Percentiles rank a stretch among this genome's conserved stretches.
phyloP scores from a whole-genome alignment of 768 basidiomycete genomes.

The Suillus sp. region DNA sequence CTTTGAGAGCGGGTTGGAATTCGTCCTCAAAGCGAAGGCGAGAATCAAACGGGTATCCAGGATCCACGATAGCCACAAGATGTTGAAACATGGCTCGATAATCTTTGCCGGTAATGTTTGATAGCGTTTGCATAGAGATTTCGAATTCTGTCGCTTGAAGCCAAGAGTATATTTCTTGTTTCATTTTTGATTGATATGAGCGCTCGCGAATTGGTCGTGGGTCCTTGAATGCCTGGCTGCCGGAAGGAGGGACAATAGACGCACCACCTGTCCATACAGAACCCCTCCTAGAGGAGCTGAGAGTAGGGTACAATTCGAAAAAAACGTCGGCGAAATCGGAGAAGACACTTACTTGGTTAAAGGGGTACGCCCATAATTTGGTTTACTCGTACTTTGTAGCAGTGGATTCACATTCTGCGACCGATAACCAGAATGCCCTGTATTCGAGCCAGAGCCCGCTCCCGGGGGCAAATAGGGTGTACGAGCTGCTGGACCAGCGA shows the following conservation, averaged over 20 bases:
- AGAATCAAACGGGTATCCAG: conserved; percentile 58
- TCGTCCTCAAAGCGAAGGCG: conserved; percentile 77
- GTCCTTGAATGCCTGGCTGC: conserved; percentile 67
- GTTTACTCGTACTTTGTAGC: conserved; percentile 68
- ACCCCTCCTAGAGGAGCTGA: conserved; percentile 72
- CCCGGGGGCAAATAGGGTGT: conserved; percentile 47
- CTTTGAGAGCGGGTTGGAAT: conserved; percentile 71
- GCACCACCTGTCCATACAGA: conserved; percentile 68
- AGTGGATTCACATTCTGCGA: conserved; percentile 71
- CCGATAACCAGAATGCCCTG: conserved; percentile 68
- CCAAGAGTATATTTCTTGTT: conserved; percentile 75
- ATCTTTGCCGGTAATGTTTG: conserved; percentile 83
- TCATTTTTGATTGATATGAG: conserved; percentile 72
- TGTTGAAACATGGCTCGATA: conserved; percentile 85
- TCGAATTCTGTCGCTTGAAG: conserved; percentile 67
- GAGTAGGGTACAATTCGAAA: conserved; percentile 13
- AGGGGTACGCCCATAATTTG: conserved; percentile 72
- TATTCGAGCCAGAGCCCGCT: conserved; percentile 48
- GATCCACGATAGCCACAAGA: conserved; percentile 72
- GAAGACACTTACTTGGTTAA: conserved; percentile 54
- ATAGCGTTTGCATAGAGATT: conserved; percentile 65
- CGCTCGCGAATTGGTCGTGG: conserved; percentile 76
- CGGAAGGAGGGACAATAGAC: conserved; percentile 46
- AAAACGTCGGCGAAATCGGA: conserved; percentile 5
- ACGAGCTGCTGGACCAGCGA: conserved; percentile 75